Base-by-base conservation (phyloP, 2,329 filamentous ascomycete genomes). In the Colletotrichum musicola region DNA sequence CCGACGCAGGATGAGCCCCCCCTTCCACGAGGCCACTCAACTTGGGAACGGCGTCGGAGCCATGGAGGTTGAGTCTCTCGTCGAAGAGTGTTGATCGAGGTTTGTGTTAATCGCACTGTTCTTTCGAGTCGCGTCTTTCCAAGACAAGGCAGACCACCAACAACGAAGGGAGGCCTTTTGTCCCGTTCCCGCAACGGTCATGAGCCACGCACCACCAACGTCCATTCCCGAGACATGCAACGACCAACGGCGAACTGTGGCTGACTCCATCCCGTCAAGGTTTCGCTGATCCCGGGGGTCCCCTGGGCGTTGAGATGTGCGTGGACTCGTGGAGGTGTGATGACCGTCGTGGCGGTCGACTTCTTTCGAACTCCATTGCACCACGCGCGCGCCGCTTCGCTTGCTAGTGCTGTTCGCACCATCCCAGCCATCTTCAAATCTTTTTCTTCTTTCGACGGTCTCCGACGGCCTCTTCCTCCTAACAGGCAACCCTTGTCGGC, bases 251-350 rank as follows among this genome's bases (percentile, higher is more conserved):
- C 27, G 60, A 54, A 47, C 51, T 64, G 49, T 64, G 61, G 65
- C 65, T 68, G 65, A 60, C 54, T 55, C 65, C 47, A 51, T 59
- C 54, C 46, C 38, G 27, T 42, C 55, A 57, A 50, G 20, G 54
- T 68, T 60, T 47, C 20, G 54, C 61, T 60, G 65, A 63, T 63
- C 64, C 46, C 44, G 49, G 57, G 13, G 20, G n/a, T 13, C 56
- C 44, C 18, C 42, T 16, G 22, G 6, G 40, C 40, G 16, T 14
- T 10, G 38, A 40, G 38, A 30, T 35, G 42, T 42, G 58, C 49
- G 51, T 54, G 57, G 16, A 25, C 4, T 25, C 30, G 30, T 35
- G 7, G 30, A 35, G 30, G 10, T 35, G 30, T 35, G 30, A 35
- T 10, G 30, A 10, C 30, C 30, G 18, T 49, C n/a, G 16, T 49